phyloP scores from a whole-genome alignment of 208 protist species.

The Trypanosoma boissoni region DNA sequence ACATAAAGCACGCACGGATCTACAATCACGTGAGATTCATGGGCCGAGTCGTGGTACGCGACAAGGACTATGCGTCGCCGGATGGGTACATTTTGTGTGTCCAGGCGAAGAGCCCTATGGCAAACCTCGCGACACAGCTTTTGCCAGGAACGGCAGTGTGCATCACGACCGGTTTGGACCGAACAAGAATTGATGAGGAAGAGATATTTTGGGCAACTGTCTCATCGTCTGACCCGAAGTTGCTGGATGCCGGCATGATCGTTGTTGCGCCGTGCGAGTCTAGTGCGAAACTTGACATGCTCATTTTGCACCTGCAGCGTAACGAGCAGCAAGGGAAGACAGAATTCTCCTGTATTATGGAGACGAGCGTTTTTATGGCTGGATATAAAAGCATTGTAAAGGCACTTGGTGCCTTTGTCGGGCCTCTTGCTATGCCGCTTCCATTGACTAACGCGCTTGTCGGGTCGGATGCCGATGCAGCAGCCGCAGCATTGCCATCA shows the following conservation, averaged over 20 bases:
- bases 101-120: constrained; percentile 48
- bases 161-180: constrained; percentile 71
- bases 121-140: constrained; percentile 44
- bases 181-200: constrained; percentile 28
- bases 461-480: constrained; percentile 21
- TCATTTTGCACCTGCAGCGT: constrained; percentile 62
- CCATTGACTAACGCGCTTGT: constrained; percentile 59
- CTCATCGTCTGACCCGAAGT: constrained; percentile 51
- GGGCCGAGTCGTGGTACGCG: constrained; percentile 64
- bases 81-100: constrained; percentile 78
- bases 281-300: constrained; percentile 45
- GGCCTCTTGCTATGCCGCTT: constrained; percentile 83
- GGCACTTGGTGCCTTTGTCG: constrained; percentile 72
- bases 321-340: constrained; percentile 51
- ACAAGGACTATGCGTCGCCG: constrained; percentile 67
- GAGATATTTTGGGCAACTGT: constrained; percentile 89
- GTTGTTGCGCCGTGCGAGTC: constrained; percentile 62
- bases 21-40: constrained; percentile 63
- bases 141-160: constrained; percentile 74
- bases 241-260: constrained; percentile 56
- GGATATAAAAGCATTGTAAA: constrained; percentile 81
- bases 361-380: constrained; percentile 78
- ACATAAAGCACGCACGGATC: constrained; percentile 69
- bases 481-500: background rate
- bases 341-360: constrained; percentile 63